These are phyloP conservation scores for Kodamaea suecica DNA, from an alignment of 1,139 yeast genomes.

Conservation along the genomic window DNA sequence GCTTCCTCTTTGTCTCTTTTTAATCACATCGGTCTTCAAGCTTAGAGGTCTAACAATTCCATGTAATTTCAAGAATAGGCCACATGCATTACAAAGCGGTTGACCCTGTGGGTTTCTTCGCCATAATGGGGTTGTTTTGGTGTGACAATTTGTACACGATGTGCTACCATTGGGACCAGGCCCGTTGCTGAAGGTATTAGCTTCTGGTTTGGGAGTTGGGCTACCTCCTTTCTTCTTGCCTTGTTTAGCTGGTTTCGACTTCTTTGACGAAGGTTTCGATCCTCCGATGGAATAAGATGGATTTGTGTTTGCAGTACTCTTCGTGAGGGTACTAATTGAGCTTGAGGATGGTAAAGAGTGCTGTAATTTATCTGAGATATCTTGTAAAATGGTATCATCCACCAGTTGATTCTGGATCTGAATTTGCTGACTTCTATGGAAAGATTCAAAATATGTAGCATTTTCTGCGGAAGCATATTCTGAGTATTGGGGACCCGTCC, in stretches of 20 bases:
- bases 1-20: slow-evolving; percentile 26
- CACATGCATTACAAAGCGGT: slow-evolving; percentile 29
- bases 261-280: slow-evolving; percentile 10
- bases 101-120: slow-evolving; percentile 28
- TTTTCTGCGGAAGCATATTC: slow-evolving; percentile 2
- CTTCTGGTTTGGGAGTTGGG: slow-evolving; percentile 3
- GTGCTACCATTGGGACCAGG: slow-evolving; percentile 7
- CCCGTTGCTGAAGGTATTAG: not conserved
- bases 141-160: slow-evolving; percentile 26
- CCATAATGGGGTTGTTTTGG: slow-evolving; percentile 28
- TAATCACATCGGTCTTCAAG: slow-evolving; percentile 27
- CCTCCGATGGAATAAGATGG: not conserved
- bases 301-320: slow-evolving; percentile 1
- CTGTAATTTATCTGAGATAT: slow-evolving; percentile 10
- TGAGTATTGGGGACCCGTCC: slow-evolving; percentile 4
- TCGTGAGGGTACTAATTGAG: slow-evolving; percentile 7
- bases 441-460: slow-evolving; percentile 4
- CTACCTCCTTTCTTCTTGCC: slow-evolving; percentile 10
- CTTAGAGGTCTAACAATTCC: slow-evolving; percentile 29
- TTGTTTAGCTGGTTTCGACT: slow-evolving; percentile 12
- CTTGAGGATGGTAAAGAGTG: slow-evolving; percentile 12
- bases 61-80: slow-evolving; percentile 25
- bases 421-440: slow-evolving; percentile 1
- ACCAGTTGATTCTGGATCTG: slow-evolving; percentile 4
- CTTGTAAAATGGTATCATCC: slow-evolving; percentile 8